Percentiles rank a stretch among this genome's conserved stretches.
Conservation (phyloP, 176 grass and related monocot genomes). For the Aegilops bicornis region DNA sequence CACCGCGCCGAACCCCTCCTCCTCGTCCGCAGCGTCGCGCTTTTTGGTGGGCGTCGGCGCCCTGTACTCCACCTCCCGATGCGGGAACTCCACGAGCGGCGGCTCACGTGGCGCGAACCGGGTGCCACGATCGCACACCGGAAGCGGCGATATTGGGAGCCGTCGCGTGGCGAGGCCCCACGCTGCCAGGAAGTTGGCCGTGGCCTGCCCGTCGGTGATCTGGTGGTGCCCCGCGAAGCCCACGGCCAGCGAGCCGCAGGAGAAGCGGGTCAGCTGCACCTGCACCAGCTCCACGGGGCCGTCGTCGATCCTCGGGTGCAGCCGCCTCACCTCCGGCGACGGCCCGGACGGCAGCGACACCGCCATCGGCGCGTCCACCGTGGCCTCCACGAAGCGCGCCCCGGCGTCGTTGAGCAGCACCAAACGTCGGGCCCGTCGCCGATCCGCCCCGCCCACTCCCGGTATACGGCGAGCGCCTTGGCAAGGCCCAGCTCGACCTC, state of each 20-base stretch:
- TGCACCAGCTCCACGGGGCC: conserved; percentile 40
- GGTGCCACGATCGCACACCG: conserved; percentile 36
- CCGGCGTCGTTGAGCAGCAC: too few relatives aligned
- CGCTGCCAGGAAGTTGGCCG: conserved; percentile 51
- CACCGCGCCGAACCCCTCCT: background rate
- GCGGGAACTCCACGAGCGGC: conserved; percentile 42
- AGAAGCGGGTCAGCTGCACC: conserved; percentile 71
- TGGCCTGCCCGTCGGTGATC: conserved; percentile 61
- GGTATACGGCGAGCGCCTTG: conserved; percentile 40
- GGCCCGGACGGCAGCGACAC: too few relatives aligned
- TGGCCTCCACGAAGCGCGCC: too few relatives aligned
- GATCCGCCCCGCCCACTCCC: conserved; percentile 54
- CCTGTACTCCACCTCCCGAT: conserved; percentile 44
- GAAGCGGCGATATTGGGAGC: conserved; percentile 4
- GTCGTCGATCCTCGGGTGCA: conserved; percentile 49
- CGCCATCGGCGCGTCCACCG: too few relatives aligned
- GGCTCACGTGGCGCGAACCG: conserved; percentile 36
- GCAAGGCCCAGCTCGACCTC: conserved; percentile 43
- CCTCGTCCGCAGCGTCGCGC: background rate
- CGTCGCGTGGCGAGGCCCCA: conserved; percentile 53
- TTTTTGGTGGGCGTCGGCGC: background rate
- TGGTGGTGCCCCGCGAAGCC: conserved; percentile 46
- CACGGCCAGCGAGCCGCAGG: conserved; percentile 55
- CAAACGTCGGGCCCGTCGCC: background rate
- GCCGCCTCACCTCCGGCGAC: conserved; percentile 24